phyloP scores from a whole-genome alignment of 441 rosid species.

The Melastoma candidum region DNA sequence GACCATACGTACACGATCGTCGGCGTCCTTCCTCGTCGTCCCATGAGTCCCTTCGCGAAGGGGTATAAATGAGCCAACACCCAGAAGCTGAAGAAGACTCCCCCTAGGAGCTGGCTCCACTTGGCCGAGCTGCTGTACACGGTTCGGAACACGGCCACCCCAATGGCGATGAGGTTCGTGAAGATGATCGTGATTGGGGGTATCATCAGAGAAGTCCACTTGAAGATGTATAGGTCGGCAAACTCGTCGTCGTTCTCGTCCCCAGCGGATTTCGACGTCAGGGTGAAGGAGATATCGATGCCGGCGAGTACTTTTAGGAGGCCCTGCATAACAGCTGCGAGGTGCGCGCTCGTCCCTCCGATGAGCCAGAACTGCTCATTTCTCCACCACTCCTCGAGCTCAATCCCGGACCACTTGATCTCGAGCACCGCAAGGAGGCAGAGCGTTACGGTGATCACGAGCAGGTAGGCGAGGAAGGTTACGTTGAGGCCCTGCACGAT shows the following conservation, averaged over 20 bases:
- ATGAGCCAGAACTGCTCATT: constrained; percentile 19
- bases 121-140: constrained; percentile 11
- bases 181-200: constrained; percentile 16
- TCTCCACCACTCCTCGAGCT: constrained; percentile 18
- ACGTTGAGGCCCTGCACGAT: constrained; percentile 15
- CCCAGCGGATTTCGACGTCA: constrained; percentile 12
- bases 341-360: constrained; percentile 17
- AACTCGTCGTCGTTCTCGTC: constrained; percentile 14
- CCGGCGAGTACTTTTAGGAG: constrained; percentile 14
- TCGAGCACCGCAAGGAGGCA: constrained; percentile 16
- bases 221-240: constrained; percentile 15
- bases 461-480: constrained; percentile 13
- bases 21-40: constrained; percentile 15
- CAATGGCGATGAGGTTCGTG: constrained; percentile 15
- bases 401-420: constrained; percentile 18
- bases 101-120: constrained; percentile 17
- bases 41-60: constrained; percentile 17
- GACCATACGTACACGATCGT: constrained; percentile 17
- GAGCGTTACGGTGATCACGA: constrained; percentile 14
- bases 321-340: constrained; percentile 16
- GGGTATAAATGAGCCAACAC: constrained; percentile 17
- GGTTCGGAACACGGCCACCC: constrained; percentile 11
- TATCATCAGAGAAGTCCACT: constrained; percentile 16
- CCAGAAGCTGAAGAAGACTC: constrained; percentile 19
- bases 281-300: constrained; percentile 16